phyloP scores from a whole-genome alignment of 352 stramenopile genomes.

The Globisporangium solare region DNA sequence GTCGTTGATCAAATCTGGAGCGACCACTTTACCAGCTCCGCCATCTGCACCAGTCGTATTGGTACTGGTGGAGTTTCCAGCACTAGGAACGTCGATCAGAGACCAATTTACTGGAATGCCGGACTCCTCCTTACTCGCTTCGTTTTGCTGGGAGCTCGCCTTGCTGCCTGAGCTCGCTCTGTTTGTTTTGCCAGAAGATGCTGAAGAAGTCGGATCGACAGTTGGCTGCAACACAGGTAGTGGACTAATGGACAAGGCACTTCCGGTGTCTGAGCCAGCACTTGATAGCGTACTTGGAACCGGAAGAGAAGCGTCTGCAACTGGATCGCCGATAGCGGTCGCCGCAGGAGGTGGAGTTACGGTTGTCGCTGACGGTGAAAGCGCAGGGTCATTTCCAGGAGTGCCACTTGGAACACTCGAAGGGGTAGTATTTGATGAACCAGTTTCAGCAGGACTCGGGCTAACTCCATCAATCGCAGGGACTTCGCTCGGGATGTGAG shows the following conservation, averaged over 20 bases:
- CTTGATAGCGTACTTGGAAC: background rate
- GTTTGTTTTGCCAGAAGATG: background rate
- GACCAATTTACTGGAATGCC: constrained; percentile 1
- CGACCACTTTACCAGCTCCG: constrained; percentile 2
- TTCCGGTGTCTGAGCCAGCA: background rate
- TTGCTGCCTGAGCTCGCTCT: background rate
- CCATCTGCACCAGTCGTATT: background rate
- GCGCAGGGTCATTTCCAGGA: background rate
- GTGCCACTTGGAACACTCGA: background rate
- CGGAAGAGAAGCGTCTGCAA: background rate
- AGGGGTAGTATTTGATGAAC: background rate
- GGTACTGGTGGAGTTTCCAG: constrained; percentile 1
- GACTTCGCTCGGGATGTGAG: too few relatives aligned
- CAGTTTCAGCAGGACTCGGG: background rate
- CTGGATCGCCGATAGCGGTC: background rate
- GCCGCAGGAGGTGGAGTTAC: background rate
- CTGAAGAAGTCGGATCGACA: background rate
- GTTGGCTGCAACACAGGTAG: background rate
- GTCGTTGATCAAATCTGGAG: constrained; percentile 2
- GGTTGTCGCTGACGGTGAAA: background rate
- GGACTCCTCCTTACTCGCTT: background rate
- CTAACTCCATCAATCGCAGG: background rate
- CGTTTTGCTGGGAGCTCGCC: background rate
- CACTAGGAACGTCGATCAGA: background rate
- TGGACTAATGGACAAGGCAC: background rate